Percentiles rank a stretch among this genome's conserved stretches.
Conservation (phyloP, 2,329 filamentous ascomycete species). For the Saccharata proteae region DNA sequence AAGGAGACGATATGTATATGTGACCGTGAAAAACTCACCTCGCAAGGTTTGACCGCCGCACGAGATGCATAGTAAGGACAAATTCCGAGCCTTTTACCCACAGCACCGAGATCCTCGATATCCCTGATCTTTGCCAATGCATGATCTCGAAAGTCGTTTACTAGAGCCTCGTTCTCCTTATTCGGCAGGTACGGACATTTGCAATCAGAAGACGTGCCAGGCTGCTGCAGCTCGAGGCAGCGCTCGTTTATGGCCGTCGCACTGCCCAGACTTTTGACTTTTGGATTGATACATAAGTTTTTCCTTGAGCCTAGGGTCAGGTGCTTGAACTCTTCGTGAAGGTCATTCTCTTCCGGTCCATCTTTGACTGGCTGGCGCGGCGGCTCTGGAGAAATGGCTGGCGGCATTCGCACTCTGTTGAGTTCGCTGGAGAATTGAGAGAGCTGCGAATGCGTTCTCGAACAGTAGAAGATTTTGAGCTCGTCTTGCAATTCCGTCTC, state of each 20-base stretch:
- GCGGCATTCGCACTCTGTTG: constrained; percentile 62
- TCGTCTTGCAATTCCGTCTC: constrained; percentile 48
- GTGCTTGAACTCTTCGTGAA: constrained; percentile 59
- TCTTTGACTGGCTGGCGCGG: constrained; percentile 13
- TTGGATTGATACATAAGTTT: constrained; percentile 78
- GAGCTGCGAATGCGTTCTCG: constrained; percentile 82
- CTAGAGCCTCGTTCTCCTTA: constrained; percentile 59
- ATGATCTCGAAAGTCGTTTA: constrained; percentile 75
- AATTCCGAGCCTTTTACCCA: constrained; percentile 68
- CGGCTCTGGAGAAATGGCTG: constrained; percentile 45
- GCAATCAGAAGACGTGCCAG: constrained; percentile 47
- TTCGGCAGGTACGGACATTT: constrained; percentile 67
- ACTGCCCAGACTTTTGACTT: constrained; percentile 57
- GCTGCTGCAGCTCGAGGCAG: constrained; percentile 80
- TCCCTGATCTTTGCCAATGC: constrained; percentile 76
- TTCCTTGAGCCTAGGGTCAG: constrained; percentile 77
- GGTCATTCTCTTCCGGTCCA: constrained; percentile 12
- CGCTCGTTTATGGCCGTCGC: constrained; percentile 83
- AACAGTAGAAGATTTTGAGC: constrained; percentile 83
- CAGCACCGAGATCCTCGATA: constrained; percentile 74
- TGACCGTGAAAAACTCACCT: constrained; percentile 33
- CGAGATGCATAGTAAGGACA: constrained; percentile 97
- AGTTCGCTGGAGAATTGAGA: constrained; percentile 80
- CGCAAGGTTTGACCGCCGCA: constrained; percentile 65
- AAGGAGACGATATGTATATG: too few species aligned